These are phyloP conservation scores for Anthostomella pinea DNA, from an alignment of 2,329 filamentous ascomycete genomes.

Conservation along the genomic window DNA sequence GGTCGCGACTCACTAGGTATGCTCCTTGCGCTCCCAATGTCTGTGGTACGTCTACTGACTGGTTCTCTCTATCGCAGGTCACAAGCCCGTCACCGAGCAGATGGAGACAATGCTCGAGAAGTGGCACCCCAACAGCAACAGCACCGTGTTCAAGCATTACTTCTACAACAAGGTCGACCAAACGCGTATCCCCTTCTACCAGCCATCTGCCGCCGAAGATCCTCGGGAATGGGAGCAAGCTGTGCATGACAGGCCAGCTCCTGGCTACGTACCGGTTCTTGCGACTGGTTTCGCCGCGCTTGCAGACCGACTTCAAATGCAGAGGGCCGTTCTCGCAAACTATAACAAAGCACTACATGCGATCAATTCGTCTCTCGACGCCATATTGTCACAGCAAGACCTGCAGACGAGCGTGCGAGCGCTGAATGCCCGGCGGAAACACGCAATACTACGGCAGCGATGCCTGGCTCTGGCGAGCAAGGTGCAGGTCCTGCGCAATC, in stretches of 20 bases:
- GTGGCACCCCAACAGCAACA: constrained; percentile 67
- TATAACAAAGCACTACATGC: constrained; percentile 74
- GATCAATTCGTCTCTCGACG: constrained; percentile 71
- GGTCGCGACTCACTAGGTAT: constrained; percentile 30
- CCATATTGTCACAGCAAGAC: constrained; percentile 73
- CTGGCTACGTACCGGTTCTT: constrained; percentile 73
- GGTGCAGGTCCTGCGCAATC: constrained; percentile 76
- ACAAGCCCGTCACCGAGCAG: constrained; percentile 73
- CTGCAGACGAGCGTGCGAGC: constrained; percentile 72
- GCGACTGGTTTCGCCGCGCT: constrained; percentile 71
- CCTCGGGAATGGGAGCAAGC: constrained; percentile 82
- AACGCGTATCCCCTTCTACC: constrained; percentile 71
- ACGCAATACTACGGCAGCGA: constrained; percentile 69
- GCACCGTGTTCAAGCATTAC: constrained; percentile 76
- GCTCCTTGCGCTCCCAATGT: no score
- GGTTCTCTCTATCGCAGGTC: constrained; percentile 44
- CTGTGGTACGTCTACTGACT: constrained; percentile 5
- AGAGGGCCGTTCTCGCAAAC: constrained; percentile 65
- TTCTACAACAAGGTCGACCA: constrained; percentile 84
- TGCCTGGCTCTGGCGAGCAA: constrained; percentile 73
- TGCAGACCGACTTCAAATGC: constrained; percentile 68
- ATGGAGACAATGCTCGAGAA: constrained; percentile 68
- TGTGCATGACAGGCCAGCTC: constrained; percentile 72
- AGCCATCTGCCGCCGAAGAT: constrained; percentile 67
- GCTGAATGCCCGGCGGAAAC: constrained; percentile 68